Evolutionary conservation across 2,329 filamentous ascomycete genomes (phyloP).

Genomic region (Teratosphaeria gauchensis): DNA sequence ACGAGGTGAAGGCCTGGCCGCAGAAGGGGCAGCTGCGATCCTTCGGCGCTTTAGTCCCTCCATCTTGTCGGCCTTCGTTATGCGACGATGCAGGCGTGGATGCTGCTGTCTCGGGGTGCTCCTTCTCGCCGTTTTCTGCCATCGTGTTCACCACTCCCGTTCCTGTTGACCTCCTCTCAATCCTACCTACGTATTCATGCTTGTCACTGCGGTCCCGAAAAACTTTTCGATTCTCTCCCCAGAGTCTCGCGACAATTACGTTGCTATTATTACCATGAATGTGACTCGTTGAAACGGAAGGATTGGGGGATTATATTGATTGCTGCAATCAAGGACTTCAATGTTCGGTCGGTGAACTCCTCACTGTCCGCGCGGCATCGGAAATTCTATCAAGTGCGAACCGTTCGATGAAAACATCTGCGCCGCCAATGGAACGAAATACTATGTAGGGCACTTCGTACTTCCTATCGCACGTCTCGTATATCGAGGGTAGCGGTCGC

Average conservation of each 20-base stretch:
- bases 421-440: too few species aligned
- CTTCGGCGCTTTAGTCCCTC: slow-evolving; percentile 48
- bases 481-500: too few species aligned
- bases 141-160: neutral
- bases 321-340: neutral
- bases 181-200: neutral
- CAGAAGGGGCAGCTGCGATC: slow-evolving; percentile 87
- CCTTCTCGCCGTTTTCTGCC: neutral
- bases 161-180: neutral
- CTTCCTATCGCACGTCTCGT: too few species aligned
- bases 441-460: too few species aligned
- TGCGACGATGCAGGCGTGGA: slow-evolving; percentile 13
- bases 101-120: slow-evolving; percentile 10
- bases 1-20: slow-evolving; percentile 82
- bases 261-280: too few species aligned
- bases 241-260: too few species aligned
- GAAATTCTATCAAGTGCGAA: neutral
- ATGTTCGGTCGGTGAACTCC: neutral
- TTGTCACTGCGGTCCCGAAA: neutral
- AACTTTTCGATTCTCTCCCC: neutral
- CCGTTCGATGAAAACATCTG: neutral
- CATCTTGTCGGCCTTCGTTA: slow-evolving; percentile 7
- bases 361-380: neutral
- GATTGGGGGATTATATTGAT: neutral
- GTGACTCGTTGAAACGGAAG: too few species aligned